A percentile compares a stretch with the other conserved stretches of the same genome.
Conservation (phyloP, 208 protist species). For the Kentomonas sorsogonicus region DNA sequence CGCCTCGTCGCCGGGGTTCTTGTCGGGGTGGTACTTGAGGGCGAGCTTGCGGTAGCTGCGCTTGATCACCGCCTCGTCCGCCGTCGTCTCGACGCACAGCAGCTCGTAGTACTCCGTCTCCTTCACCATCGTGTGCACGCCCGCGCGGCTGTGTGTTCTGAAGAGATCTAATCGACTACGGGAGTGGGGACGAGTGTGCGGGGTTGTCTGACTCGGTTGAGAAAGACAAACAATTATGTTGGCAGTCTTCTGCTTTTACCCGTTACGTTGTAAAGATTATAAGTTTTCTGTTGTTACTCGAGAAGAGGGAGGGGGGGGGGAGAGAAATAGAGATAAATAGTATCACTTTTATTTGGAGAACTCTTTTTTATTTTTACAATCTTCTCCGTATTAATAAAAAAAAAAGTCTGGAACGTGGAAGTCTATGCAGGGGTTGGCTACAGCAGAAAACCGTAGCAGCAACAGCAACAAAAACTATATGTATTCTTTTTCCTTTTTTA, state of each 20-base stretch:
- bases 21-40: constrained; percentile 88
- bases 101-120: constrained; percentile 89
- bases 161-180: too few relatives aligned
- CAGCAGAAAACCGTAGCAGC: constrained; percentile 10
- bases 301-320: constrained; percentile 1
- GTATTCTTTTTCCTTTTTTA: neutral
- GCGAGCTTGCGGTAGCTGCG: constrained; percentile 82
- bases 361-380: neutral
- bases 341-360: constrained; percentile 4
- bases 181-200: too few relatives aligned
- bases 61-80: constrained; percentile 83
- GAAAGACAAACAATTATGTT: too few relatives aligned
- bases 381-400: constrained; percentile 17
- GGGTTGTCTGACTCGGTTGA: too few relatives aligned
- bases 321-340: constrained; percentile 14
- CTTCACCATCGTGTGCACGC: constrained; percentile 50
- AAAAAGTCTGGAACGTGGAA: neutral
- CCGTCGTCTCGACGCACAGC: constrained; percentile 54
- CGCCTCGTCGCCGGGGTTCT: constrained; percentile 69
- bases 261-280: too few relatives aligned
- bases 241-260: too few relatives aligned
- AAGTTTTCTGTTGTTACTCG: too few relatives aligned
- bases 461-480: constrained; percentile 3
- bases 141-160: neutral
- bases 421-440: neutral